A percentile compares a stretch with the other conserved stretches of the same genome.
phyloP scores from a whole-genome alignment of 2,329 filamentous ascomycete species.

The Colletotrichum sp. region DNA sequence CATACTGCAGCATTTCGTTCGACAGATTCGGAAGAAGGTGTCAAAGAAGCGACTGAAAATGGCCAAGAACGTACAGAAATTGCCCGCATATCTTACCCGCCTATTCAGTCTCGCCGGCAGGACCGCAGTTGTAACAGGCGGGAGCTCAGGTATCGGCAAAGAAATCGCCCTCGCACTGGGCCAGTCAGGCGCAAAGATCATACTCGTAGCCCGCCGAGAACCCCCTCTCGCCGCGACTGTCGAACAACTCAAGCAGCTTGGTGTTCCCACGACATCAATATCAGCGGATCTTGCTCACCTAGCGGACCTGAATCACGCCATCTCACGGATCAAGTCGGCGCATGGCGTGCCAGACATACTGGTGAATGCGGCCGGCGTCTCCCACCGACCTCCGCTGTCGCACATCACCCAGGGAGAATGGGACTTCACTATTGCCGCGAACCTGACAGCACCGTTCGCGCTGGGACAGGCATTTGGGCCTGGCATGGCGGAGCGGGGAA shows the following conservation, averaged over 20 bases:
- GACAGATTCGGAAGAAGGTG: neutral
- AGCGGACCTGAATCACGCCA: slow-evolving; percentile 25
- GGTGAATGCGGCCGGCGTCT: slow-evolving; percentile 35
- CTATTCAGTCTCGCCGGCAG: slow-evolving; percentile 34
- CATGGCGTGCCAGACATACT: slow-evolving; percentile 35
- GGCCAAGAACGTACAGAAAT: slow-evolving; percentile 1
- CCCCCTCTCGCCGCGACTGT: slow-evolving; percentile 28
- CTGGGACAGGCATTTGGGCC: slow-evolving; percentile 37
- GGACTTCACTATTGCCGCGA: slow-evolving; percentile 35
- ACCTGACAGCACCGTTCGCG: slow-evolving; percentile 36
- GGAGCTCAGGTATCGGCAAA: slow-evolving; percentile 38
- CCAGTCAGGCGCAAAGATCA: slow-evolving; percentile 31
- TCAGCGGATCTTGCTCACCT: slow-evolving; percentile 23
- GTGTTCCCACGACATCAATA: slow-evolving; percentile 27
- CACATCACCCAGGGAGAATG: slow-evolving; percentile 30
- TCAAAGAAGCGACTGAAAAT: neutral
- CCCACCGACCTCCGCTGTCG: slow-evolving; percentile 33
- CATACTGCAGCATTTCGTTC: neutral
- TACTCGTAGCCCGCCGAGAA: slow-evolving; percentile 32
- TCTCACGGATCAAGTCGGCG: slow-evolving; percentile 6
- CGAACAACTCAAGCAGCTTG: slow-evolving; percentile 26
- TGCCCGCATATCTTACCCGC: slow-evolving; percentile 27
- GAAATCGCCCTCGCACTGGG: slow-evolving; percentile 34
- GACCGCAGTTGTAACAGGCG: slow-evolving; percentile 35
- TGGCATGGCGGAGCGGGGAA: slow-evolving; percentile 32